Evolutionary conservation across 345 rosid genomes (phyloP).

Genomic region (Cardamine occulta): DNA sequence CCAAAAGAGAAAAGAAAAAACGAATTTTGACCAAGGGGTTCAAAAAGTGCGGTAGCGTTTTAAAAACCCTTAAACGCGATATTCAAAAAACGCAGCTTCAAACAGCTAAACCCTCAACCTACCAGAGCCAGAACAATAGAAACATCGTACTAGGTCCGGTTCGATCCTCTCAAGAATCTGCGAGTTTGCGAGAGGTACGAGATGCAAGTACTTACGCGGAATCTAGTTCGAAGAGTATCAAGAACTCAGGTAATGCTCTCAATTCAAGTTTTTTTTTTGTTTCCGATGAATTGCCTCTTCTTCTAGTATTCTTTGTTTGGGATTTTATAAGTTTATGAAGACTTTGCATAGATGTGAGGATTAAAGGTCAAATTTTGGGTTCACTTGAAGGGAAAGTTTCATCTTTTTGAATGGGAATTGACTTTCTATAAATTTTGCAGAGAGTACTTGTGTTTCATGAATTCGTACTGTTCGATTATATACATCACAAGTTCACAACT

Average conservation of each 20-base stretch:
- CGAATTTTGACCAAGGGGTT: background rate
- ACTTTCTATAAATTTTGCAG: background rate
- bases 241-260: slow-evolving; percentile 42
- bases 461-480: background rate
- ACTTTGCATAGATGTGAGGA: background rate
- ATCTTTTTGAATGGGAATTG: slow-evolving; percentile 6
- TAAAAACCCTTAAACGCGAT: slow-evolving; percentile 41
- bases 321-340: background rate
- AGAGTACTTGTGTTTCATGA: background rate
- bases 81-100: slow-evolving; percentile 17
- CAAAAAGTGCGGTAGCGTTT: slow-evolving; percentile 35
- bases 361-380: slow-evolving; percentile 8
- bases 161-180: slow-evolving; percentile 16
- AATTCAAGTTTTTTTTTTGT: slow-evolving; percentile 4
- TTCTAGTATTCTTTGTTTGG: background rate
- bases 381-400: background rate
- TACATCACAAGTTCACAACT: background rate
- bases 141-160: slow-evolving; percentile 30
- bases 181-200: slow-evolving; percentile 1
- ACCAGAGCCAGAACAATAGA: background rate
- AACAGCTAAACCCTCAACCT: slow-evolving; percentile 39
- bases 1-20: background rate
- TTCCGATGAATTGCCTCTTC: slow-evolving; percentile 3
- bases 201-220: slow-evolving; percentile 51
- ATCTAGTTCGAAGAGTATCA: slow-evolving; percentile 47